Base-by-base conservation (phyloP, 1,139 yeast genomes). In the Nakaseomyces sp. region DNA sequence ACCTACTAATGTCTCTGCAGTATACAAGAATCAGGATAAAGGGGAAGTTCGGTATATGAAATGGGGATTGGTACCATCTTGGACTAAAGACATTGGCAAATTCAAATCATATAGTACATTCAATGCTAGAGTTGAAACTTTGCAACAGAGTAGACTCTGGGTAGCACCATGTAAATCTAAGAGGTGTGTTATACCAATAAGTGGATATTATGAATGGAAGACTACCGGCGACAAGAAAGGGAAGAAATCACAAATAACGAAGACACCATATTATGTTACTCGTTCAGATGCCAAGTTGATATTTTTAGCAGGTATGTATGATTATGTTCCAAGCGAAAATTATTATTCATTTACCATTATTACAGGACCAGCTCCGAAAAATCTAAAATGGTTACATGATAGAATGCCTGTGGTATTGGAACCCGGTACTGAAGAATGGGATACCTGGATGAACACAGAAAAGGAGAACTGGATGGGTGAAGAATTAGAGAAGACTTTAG, bases 201-300 rank as follows among this genome's bases (percentile, higher is more conserved):
- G 76, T 54, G 96, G 96, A 0, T 89, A 88, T 61, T 88, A 76
- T 57, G 97, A 88, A 61, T 88, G 96, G 96, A 51, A 45, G 40
- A 53, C 52, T 28, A 58, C 45, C 41, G 61, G 55, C 44, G 52
- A 55, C 30, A 68, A 67, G 16, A 35, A 35, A 13, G 38, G 38
- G 4, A 22, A 16, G 16, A 35, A 22, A 16, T 13, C 38, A 5
- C 26, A 35, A 13, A 20, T 35, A 4, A 6, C 26, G 5, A 79
- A 75, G 51, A 60, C 61, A 0, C 96, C 96, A 0, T 77, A 81
- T 58, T 88, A 69, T 57, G 71, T 88, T 13, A 74, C 72, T 42
- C 70, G 83, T 8, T 70, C 68, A 33, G 73, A 72, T 44, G 60
- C 67, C 0, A 68, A 74, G 7, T 55, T 87, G 35, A 63, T 82